phyloP scores from a whole-genome alignment of 352 stramenopile genomes.

The Hyaloperonospora brassicae region DNA sequence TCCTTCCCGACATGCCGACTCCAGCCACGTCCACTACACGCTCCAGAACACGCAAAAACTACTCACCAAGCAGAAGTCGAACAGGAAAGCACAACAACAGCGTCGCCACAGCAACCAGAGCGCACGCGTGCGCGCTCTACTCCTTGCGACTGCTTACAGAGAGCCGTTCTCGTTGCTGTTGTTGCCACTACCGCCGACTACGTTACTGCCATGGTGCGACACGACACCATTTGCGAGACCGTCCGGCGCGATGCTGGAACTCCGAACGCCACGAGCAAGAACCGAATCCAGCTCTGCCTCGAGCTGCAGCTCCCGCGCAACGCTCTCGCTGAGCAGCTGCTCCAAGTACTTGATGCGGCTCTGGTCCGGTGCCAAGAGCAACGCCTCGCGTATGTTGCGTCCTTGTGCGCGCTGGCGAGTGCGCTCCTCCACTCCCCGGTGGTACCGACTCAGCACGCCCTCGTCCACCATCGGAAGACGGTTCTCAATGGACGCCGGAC shows the following conservation, averaged over 20 bases:
- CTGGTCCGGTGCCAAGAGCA: constrained; percentile 67
- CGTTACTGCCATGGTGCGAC: constrained; percentile 6
- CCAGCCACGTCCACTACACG: constrained; percentile 20
- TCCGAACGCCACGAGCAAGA: constrained; percentile 29
- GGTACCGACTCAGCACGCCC: constrained; percentile 45
- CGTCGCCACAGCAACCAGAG: too few relatives aligned
- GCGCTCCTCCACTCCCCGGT: constrained; percentile 55
- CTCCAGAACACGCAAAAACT: constrained; percentile 26
- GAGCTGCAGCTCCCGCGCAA: constrained; percentile 76
- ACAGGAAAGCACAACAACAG: too few relatives aligned
- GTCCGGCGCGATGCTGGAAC: constrained; percentile 5
- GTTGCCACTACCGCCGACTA: constrained; percentile 10
- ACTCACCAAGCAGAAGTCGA: neutral
- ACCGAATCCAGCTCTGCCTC: constrained; percentile 71
- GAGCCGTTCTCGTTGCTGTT: too few relatives aligned
- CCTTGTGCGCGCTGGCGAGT: constrained; percentile 70
- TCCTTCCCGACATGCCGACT: constrained; percentile 12
- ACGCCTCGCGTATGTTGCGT: constrained; percentile 67
- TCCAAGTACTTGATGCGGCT: constrained; percentile 85
- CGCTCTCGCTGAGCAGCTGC: constrained; percentile 73
- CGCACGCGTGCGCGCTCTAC: too few relatives aligned
- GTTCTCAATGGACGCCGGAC: constrained; percentile 11
- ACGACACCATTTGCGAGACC: constrained; percentile 11
- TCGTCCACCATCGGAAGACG: constrained; percentile 36
- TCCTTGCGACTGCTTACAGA: too few relatives aligned